These are phyloP conservation scores for Ilex aquifolium DNA, from an alignment of 257 asterid species.

Conservation along the genomic window DNA sequence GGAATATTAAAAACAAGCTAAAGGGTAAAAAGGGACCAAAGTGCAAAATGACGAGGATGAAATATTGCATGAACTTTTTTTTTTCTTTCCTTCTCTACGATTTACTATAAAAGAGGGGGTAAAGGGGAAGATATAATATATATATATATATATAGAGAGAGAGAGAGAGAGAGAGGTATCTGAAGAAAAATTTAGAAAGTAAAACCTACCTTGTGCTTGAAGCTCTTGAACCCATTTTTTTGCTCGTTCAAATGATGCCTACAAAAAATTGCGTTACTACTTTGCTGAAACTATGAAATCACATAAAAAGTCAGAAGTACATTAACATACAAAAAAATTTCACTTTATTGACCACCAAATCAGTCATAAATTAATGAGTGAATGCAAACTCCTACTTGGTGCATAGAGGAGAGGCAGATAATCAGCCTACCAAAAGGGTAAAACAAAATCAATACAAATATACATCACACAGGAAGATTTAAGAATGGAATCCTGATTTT, in stretches of 20 bases:
- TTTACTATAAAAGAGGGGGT: no score
- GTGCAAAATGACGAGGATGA: not conserved
- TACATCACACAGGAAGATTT: no score
- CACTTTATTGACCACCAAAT: not conserved
- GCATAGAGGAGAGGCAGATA: no score
- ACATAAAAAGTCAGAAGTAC: not conserved
- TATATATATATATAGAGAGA: no score
- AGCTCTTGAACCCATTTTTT: constrained; percentile 92
- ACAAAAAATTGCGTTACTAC: not conserved
- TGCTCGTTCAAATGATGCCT: constrained; percentile 84
- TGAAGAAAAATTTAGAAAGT: not conserved
- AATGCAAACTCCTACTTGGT: no score
- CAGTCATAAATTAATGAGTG: no score
- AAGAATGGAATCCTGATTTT: no score
- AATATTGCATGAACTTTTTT: not conserved
- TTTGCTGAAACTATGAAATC: not conserved
- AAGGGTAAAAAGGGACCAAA: not conserved
- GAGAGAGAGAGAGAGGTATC: no score
- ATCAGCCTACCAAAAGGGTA: no score
- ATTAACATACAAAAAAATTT: not conserved
- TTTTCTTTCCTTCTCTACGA: no score
- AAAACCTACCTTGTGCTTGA: constrained; percentile 68
- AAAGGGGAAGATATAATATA: no score
- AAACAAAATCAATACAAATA: no score
- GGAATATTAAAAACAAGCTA: not conserved